Evolutionary conservation across 352 stramenopile species (phyloP).

Genomic region (Albugo candida): DNA sequence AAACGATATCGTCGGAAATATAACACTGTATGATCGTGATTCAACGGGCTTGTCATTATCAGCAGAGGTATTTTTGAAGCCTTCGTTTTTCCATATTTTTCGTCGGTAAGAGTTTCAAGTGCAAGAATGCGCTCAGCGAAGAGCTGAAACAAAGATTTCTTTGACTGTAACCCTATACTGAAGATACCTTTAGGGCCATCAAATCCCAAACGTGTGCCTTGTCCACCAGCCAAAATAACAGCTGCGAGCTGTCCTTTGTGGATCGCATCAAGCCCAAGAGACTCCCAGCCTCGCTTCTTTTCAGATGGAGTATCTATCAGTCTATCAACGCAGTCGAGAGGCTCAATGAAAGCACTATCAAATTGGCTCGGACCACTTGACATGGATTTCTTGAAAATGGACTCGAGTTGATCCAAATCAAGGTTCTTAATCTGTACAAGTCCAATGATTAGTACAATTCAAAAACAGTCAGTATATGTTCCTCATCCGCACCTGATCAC

Average conservation of each 20-base stretch:
- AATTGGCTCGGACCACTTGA: slow-evolving; percentile 5
- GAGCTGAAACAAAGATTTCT: slow-evolving; percentile 87
- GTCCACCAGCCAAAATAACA: slow-evolving; percentile 86
- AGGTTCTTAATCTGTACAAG: slow-evolving; percentile 26
- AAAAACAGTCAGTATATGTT: not conserved
- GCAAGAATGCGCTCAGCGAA: slow-evolving; percentile 82
- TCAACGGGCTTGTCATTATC: slow-evolving; percentile 96
- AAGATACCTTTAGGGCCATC: slow-evolving; percentile 90
- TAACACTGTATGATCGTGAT: slow-evolving; percentile 80
- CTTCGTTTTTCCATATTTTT: not conserved
- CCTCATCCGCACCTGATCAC: slow-evolving; percentile 18
- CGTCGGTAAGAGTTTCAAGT: slow-evolving; percentile 26
- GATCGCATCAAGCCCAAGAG: slow-evolving; percentile 64
- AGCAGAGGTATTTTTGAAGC: slow-evolving; percentile 59
- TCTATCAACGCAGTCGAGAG: slow-evolving; percentile 39
- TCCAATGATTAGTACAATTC: not conserved
- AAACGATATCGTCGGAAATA: slow-evolving; percentile 83
- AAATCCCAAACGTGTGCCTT: slow-evolving; percentile 95
- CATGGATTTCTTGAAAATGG: slow-evolving; percentile 22
- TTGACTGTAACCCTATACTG: slow-evolving; percentile 81
- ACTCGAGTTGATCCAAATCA: slow-evolving; percentile 39
- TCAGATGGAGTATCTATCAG: slow-evolving; percentile 23
- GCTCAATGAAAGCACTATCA: slow-evolving; percentile 17
- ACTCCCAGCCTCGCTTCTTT: slow-evolving; percentile 24
- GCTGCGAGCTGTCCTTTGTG: slow-evolving; percentile 78